Base-by-base conservation (phyloP, 78 protist genomes). In the Dictyostelium purpureum region DNA sequence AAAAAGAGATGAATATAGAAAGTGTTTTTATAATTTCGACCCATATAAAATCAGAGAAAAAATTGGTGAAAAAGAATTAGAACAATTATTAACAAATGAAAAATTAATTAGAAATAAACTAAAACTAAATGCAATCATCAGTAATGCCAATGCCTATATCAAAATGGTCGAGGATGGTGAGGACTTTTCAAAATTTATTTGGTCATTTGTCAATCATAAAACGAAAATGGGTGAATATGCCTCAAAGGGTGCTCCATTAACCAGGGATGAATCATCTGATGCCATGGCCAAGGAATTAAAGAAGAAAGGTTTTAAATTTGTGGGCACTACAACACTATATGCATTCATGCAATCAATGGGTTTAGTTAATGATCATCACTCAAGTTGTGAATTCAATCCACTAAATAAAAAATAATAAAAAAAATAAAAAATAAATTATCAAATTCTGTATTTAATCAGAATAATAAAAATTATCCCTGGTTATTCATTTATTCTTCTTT, bases 291-390 rank as follows among this genome's bases (percentile, higher is more conserved):
- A 1, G 2, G 51, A n/a, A 38, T n/a, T 90, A 45, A 90, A 90
- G 49, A 66, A 33, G 12, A 19, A 45, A 11, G 89, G 89, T 11
- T 90, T 90, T 54, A 70, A 37, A 40, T 90, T 80, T 43, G 21
- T 80, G 0, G 95, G 95, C 26, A 59, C 90, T 0, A 90, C 89
- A 2, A 90, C 73, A 0, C 28, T 40, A 19, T 90, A 90, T 54
- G 95, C 95, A 2, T 90, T 90, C 31, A 75, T 80, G 88, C 95
- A 90, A 38, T 9, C 80, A 0, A 24, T 18, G 35, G 95, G 95
- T 14, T 26, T 90, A 6, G 21, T 70, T 6, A 73, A 85, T 61
- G 92, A 85, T 45, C 92, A 85, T 59, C 21, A 33, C 6, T 24
- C 54, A 38, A 19, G 14, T 33, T 75, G 81, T 71, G 33, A 69